Percentiles rank a stretch among this genome's conserved stretches.
phyloP scores from a whole-genome alignment of 2,329 filamentous ascomycete species.

The Nothophoma quercina region DNA sequence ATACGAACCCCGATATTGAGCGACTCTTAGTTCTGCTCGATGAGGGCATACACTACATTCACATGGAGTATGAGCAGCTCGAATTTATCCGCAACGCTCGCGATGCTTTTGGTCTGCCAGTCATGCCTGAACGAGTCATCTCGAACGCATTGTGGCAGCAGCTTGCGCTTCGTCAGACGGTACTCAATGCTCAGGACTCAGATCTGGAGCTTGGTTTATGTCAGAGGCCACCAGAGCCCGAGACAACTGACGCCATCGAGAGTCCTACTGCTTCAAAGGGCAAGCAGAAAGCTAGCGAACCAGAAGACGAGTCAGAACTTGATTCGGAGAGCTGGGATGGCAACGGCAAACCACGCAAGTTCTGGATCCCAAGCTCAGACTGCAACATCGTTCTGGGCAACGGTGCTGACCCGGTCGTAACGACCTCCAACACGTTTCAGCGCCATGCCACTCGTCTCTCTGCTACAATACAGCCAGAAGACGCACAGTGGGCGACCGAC shows the following conservation, averaged over 20 bases:
- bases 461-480: constrained; percentile 61
- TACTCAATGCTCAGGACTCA: constrained; percentile 60
- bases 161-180: constrained; percentile 63
- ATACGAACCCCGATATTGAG: constrained; percentile 63
- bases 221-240: constrained; percentile 50
- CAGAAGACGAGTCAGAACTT: constrained; percentile 41
- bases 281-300: constrained; percentile 50
- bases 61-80: constrained; percentile 66
- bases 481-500: constrained; percentile 64
- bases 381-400: constrained; percentile 65
- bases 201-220: constrained; percentile 63
- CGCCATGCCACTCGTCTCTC: constrained; percentile 58
- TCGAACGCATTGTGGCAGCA: constrained; percentile 65
- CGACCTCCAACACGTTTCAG: constrained; percentile 55
- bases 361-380: constrained; percentile 64
- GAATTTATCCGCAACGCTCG: constrained; percentile 61
- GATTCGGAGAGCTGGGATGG: constrained; percentile 62
- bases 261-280: constrained; percentile 49
- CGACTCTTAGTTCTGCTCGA: constrained; percentile 64
- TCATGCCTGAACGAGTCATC: constrained; percentile 63
- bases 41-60: constrained; percentile 67
- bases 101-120: constrained; percentile 62
- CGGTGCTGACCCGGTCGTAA: constrained; percentile 60
- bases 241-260: constrained; percentile 25
- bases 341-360: constrained; percentile 62